Conservation (phyloP, 1,284 basidiomycete species). For the Pseudozyma flocculosa region DNA sequence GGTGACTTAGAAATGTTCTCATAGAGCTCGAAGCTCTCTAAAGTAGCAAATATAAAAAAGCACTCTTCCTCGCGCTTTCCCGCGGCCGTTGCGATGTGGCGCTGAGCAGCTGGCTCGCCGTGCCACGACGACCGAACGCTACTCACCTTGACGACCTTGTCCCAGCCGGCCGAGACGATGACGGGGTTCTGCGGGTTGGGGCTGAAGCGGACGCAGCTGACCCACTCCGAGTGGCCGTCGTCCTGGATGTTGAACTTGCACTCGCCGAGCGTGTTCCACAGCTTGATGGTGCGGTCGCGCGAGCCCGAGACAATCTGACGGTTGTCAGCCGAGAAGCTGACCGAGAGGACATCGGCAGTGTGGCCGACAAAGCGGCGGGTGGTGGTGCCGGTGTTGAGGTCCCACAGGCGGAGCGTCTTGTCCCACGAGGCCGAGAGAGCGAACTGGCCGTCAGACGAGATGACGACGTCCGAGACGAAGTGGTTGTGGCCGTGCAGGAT, state of each 20-base stretch:
- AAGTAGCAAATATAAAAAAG: constrained; percentile 76
- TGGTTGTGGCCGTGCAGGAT: constrained; percentile 99
- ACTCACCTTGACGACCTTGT: constrained; percentile 99
- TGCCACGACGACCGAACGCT: too few species aligned
- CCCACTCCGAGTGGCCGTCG: constrained; percentile 78
- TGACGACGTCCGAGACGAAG: constrained; percentile 97
- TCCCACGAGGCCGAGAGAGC: constrained; percentile 99
- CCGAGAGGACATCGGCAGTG: constrained; percentile 91
- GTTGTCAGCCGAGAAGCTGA: constrained; percentile 58
- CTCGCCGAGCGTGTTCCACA: constrained; percentile 99
- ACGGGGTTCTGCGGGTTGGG: constrained; percentile 97
- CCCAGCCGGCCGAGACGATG: constrained; percentile 99
- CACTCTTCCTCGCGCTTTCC: constrained; percentile 58
- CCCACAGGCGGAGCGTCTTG: constrained; percentile 99
- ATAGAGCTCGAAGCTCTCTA: constrained; percentile 68
- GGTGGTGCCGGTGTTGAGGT: constrained; percentile 57
- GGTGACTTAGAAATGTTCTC: constrained; percentile 71
- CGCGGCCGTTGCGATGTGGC: too few species aligned
- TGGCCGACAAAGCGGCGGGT: constrained; percentile 87
- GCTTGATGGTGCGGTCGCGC: constrained; percentile 93
- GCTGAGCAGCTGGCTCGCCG: not conserved
- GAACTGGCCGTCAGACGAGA: constrained; percentile 90
- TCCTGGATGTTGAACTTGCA: constrained; percentile 99
- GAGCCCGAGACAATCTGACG: constrained; percentile 95
- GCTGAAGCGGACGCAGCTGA: constrained; percentile 99